Percentiles rank a stretch among this genome's conserved stretches.
phyloP scores from a whole-genome alignment of 73 alveolate genomes.

The Stentor roeselii region DNA sequence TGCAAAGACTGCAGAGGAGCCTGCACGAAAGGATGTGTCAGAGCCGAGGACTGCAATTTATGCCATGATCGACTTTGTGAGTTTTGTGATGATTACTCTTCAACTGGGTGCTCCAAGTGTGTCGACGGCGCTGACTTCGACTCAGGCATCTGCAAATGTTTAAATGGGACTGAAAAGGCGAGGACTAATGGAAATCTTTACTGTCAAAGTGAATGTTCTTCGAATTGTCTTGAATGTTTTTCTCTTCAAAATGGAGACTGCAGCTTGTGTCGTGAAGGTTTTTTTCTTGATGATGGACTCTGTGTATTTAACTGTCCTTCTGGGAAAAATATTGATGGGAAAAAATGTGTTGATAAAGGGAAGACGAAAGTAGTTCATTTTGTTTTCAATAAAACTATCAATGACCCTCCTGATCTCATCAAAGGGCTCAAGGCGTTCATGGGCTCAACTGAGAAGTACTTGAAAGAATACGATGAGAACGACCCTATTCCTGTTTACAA shows the following conservation, averaged over 20 bases:
- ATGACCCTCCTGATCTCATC: not conserved
- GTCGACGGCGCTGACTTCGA: not conserved
- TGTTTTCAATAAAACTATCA: not conserved
- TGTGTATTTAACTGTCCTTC: not conserved
- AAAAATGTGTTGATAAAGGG: not conserved
- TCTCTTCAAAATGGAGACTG: not conserved
- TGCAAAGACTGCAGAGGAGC: not conserved
- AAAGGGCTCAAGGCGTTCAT: not conserved
- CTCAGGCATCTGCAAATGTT: not conserved
- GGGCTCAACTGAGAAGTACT: not conserved
- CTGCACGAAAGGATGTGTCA: constrained; percentile 9
- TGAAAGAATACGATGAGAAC: not conserved
- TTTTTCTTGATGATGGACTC: not conserved
- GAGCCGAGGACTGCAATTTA: not conserved
- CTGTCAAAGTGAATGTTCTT: not conserved
- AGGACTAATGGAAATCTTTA: not conserved
- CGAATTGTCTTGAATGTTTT: not conserved
- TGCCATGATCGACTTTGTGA: not conserved
- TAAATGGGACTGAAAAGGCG: not conserved
- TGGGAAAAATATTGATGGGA: not conserved
- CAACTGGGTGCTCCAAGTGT: not conserved
- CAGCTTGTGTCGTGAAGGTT: not conserved
- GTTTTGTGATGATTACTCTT: not conserved
- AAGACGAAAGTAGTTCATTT: not conserved
- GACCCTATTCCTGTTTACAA: not conserved